Conservation (phyloP, 768 basidiomycete species). For the Favolaschia claudopus region DNA sequence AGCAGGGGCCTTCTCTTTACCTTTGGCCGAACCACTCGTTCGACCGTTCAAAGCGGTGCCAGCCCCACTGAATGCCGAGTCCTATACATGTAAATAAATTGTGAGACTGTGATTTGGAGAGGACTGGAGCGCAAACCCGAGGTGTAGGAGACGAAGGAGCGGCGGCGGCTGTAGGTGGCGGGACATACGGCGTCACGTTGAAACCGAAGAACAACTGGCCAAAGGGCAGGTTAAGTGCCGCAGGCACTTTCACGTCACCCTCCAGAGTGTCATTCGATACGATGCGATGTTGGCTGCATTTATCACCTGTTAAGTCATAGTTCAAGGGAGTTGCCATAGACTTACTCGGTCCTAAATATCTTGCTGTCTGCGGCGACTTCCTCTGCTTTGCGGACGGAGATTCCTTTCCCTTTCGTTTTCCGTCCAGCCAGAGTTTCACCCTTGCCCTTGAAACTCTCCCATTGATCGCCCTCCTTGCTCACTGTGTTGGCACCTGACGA, state of each 20-base stretch:
- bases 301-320: conserved; percentile 17
- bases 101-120: conserved; percentile 1
- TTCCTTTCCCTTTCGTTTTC: conserved; percentile 95
- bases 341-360: conserved; percentile 91
- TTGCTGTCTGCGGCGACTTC: conserved; percentile 82
- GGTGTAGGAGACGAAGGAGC: conserved; percentile 41
- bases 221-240: conserved; percentile 87
- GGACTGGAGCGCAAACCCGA: conserved; percentile 31
- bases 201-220: conserved; percentile 98
- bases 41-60: conserved; percentile 75
- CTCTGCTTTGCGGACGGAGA: conserved; percentile 83
- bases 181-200: conserved; percentile 74
- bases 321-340: conserved; percentile 20
- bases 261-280: conserved; percentile 84
- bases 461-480: conserved; percentile 81
- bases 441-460: conserved; percentile 97
- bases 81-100: conserved; percentile 33
- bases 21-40: conserved; percentile 46
- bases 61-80: conserved; percentile 64
- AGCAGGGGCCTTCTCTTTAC: conserved; percentile 60
- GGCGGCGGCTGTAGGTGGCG: conserved; percentile 47
- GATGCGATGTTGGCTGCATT: conserved; percentile 76
- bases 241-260: conserved; percentile 81
- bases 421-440: conserved; percentile 92
- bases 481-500: conserved; percentile 57